These are phyloP conservation scores for Skeletonema tropicum DNA, from an alignment of 108 stramenopile species.

Conservation along the genomic window DNA sequence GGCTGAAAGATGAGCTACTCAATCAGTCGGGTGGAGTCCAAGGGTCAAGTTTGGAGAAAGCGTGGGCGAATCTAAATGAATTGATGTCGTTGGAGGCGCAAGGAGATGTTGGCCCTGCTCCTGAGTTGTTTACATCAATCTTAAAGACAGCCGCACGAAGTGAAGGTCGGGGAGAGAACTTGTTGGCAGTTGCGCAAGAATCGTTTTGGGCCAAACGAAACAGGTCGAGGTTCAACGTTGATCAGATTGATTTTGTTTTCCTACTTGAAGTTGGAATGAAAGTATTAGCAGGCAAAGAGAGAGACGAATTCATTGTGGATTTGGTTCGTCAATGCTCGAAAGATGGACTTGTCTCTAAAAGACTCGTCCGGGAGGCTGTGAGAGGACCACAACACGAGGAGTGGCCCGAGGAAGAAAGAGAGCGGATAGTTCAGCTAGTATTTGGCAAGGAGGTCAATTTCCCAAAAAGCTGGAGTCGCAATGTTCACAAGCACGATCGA, in stretches of 20 bases:
- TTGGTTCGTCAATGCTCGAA: constrained; percentile 61
- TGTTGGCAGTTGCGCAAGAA: constrained; percentile 36
- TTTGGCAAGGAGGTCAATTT: constrained; percentile 57
- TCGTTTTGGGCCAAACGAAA: constrained; percentile 19
- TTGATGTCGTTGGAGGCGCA: constrained; percentile 54
- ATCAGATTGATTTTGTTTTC: constrained; percentile 55
- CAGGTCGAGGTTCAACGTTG: constrained; percentile 55
- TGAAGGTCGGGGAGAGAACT: constrained; percentile 30
- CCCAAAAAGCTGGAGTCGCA: constrained; percentile 64
- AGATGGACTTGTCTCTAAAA: constrained; percentile 67
- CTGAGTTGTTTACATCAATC: constrained; percentile 56
- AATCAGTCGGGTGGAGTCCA: constrained; percentile 36
- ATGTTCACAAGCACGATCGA: constrained; percentile 29
- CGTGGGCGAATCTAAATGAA: constrained; percentile 61
- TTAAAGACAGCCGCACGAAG: constrained; percentile 45
- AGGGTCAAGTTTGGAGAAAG: constrained; percentile 49
- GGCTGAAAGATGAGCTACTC: constrained; percentile 55
- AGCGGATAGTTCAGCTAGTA: constrained; percentile 29
- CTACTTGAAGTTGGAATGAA: constrained; percentile 60
- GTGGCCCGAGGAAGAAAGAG: constrained; percentile 58
- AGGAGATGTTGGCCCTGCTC: constrained; percentile 28
- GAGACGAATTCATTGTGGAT: constrained; percentile 42
- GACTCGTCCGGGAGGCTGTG: constrained; percentile 27
- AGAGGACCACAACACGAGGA: constrained; percentile 28
- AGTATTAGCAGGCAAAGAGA: constrained; percentile 44